phyloP scores from a whole-genome alignment of 2,329 filamentous ascomycete species.

The Trichoderma arundinaceum region DNA sequence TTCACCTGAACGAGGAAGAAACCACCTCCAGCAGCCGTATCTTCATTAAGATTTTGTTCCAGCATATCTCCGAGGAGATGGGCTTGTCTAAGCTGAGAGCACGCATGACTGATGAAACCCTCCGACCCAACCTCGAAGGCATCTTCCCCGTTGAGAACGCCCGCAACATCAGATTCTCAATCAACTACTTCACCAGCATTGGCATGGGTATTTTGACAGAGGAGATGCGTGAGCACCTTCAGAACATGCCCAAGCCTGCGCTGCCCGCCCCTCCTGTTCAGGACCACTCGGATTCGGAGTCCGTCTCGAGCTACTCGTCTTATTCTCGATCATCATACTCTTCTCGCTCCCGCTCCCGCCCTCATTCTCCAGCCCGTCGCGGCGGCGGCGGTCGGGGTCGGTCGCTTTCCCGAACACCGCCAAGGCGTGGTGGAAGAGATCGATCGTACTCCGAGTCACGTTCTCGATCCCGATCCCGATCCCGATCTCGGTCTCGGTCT shows the following conservation, averaged over 20 bases:
- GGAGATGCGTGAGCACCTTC: constrained; percentile 88
- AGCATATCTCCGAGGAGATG: constrained; percentile 85
- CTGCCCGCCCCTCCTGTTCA: constrained; percentile 68
- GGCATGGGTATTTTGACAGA: constrained; percentile 95
- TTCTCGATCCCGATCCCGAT: constrained; percentile 50
- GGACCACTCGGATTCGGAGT: constrained; percentile 70
- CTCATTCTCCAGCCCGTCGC: constrained; percentile 35
- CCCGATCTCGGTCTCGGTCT: constrained; percentile 50
- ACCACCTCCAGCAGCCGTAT: constrained; percentile 96
- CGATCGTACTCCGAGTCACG: constrained; percentile 53
- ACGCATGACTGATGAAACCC: constrained; percentile 76
- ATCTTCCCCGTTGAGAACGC: constrained; percentile 90
- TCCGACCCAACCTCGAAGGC: constrained; percentile 79
- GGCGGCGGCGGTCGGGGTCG: constrained; percentile 39
- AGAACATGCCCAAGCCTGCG: constrained; percentile 86
- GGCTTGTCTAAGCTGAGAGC: constrained; percentile 81
- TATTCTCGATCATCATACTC: constrained; percentile 66
- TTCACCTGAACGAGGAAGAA: constrained; percentile 95
- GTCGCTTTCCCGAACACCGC: constrained; percentile 41
- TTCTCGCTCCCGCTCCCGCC: constrained; percentile 38
- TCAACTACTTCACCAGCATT: constrained; percentile 99
- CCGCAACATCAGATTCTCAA: constrained; percentile 91
- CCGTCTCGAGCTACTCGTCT: constrained; percentile 79
- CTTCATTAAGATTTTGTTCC: constrained; percentile 97
- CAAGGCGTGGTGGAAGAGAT: constrained; percentile 35